Base-by-base conservation (phyloP, 331 rosid genomes). In the Rosa hybrid region DNA sequence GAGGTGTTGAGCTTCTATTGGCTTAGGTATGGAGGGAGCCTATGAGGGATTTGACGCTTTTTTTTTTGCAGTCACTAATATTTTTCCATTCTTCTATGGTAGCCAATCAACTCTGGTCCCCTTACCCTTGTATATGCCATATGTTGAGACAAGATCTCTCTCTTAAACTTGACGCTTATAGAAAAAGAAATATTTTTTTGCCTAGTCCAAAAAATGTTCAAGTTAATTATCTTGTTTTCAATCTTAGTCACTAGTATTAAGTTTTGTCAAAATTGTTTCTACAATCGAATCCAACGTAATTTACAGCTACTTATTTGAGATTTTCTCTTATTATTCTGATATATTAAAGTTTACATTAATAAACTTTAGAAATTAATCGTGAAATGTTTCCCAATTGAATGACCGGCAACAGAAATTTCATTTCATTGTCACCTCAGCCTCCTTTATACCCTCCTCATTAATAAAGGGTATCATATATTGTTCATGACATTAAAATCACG, bases 51-150 rank as follows among this genome's bases (percentile, higher is more conserved):
- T 57, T 56, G 21, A 7, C 25, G 23, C 23, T n/a, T 13, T 23
- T 70, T 12, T n/a, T 13, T 12, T 21, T 1, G 38, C 59, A 14
- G n/a, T 5, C 30, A 25, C 68, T 45, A 17, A 34, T 23, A n/a
- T 20, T 75, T 75, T 18, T 8, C 44, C 21, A 7, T 21, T 59
- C 10, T 59, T 48, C 48, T 27, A 2, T 60, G 57, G 45, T 76
- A 18, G 14, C 71, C 57, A 44, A 59, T 63, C 80, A 77, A 63
- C 62, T 63, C 27, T 42, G 27, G 73, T n/a, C 51, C 30, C 73
- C 73, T 4, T 18, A 18, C 50, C 73, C 34, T 42, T 68, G 73
- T 42, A 10, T 39, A 39, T 14, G 71, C 12, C 71, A 16, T 8
- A 59, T 59, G 38, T 21, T 25, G 17, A 68, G 51, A 5, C 17